A percentile compares a stretch with the other conserved stretches of the same genome.
These are phyloP conservation scores for Solanum lignicaule DNA, from an alignment of 257 asterid genomes.

Conservation along the genomic window DNA sequence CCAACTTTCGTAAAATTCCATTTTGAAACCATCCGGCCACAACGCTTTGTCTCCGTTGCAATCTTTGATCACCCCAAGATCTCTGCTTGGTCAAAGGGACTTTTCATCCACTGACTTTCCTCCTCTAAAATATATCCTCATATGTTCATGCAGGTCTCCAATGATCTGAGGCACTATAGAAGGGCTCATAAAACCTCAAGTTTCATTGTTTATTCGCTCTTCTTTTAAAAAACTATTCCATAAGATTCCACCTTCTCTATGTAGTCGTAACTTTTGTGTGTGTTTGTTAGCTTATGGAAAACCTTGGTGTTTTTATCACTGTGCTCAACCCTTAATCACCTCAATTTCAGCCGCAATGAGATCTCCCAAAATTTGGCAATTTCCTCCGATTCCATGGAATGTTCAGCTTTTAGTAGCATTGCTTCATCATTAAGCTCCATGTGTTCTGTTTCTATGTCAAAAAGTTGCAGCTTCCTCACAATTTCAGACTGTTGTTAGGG, in stretches of 20 bases:
- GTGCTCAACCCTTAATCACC: neutral
- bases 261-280: neutral
- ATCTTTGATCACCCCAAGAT: neutral
- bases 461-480: neutral
- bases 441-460: neutral
- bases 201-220: neutral
- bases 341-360: neutral
- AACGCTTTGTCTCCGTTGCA: neutral
- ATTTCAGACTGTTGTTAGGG: neutral
- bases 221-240: neutral
- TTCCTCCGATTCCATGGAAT: neutral
- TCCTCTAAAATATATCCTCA: neutral
- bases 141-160: neutral
- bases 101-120: neutral
- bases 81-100: neutral
- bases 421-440: neutral
- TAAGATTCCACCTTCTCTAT: neutral
- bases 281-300: neutral
- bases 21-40: neutral
- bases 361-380: neutral
- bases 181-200: neutral
- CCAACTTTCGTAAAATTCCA: neutral
- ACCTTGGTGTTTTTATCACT: neutral
- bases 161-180: neutral
- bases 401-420: neutral